Percentiles rank a stretch among this genome's conserved stretches.
phyloP scores from a whole-genome alignment of 139 green algal genomes.

The Chlorella sp. region DNA sequence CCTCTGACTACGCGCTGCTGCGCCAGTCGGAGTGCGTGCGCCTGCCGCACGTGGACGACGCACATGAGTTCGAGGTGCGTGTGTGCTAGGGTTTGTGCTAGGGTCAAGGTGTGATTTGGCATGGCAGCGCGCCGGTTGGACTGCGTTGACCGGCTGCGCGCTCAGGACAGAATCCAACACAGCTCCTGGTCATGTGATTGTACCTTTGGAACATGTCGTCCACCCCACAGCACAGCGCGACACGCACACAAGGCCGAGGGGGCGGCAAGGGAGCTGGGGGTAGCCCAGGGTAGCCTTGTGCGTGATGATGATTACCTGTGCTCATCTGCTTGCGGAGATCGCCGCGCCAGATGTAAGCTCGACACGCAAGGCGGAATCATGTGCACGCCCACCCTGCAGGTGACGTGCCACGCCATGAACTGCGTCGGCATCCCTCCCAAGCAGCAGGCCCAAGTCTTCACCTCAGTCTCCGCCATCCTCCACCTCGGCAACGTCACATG shows the following conservation, averaged over 20 bases:
- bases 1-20: constrained; percentile 75
- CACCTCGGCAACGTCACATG: constrained; percentile 94
- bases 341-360: neutral
- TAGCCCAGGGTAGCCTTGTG: neutral
- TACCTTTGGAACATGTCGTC: neutral
- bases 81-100: too few relatives aligned
- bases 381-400: neutral
- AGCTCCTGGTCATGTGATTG: neutral
- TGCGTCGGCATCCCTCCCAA: constrained; percentile 78
- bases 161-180: neutral
- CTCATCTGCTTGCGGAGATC: too few relatives aligned
- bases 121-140: neutral
- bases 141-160: neutral
- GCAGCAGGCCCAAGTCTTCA: constrained; percentile 73
- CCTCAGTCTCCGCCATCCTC: constrained; percentile 75
- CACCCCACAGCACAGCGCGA: neutral
- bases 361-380: too few relatives aligned
- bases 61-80: constrained; percentile 91
- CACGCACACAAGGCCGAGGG: neutral
- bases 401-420: constrained; percentile 57
- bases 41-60: constrained; percentile 69
- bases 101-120: neutral
- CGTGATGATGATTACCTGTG: neutral
- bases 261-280: neutral
- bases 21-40: constrained; percentile 76